These are phyloP conservation scores for Beauveria sp. DNA, from an alignment of 2,329 filamentous ascomycete genomes.

Conservation along the genomic window DNA sequence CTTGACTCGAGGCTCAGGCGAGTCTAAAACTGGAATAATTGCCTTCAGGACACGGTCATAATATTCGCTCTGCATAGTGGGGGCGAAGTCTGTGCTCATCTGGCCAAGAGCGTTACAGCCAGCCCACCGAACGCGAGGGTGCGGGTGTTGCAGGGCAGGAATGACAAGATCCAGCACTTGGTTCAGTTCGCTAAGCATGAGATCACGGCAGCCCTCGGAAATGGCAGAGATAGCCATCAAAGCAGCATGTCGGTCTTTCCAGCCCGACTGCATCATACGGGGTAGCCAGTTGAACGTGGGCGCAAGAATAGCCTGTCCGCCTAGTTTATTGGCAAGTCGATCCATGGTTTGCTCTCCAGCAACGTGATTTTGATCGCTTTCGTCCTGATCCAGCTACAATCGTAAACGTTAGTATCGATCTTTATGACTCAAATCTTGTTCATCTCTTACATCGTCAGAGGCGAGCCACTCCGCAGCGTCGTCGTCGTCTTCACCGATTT, in stretches of 20 bases:
- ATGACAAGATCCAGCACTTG: slow-evolving; percentile 94
- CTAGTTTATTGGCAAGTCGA: slow-evolving; percentile 90
- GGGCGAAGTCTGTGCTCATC: slow-evolving; percentile 99
- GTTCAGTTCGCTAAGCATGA: slow-evolving; percentile 91
- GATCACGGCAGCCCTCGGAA: slow-evolving; percentile 89
- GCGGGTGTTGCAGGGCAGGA: slow-evolving; percentile 79
- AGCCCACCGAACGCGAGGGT: slow-evolving; percentile 92
- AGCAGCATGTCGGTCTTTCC: slow-evolving; percentile 92
- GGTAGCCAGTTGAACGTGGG: slow-evolving; percentile 97
- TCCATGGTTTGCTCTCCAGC: slow-evolving; percentile 99
- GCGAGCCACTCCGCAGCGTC: slow-evolving; percentile 90
- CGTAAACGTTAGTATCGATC: slow-evolving; percentile 17
- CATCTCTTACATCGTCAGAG: slow-evolving; percentile 69
- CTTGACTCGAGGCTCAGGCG: slow-evolving; percentile 86
- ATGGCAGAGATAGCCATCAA: slow-evolving; percentile 99
- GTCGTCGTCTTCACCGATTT: slow-evolving; percentile 89
- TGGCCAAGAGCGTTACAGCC: slow-evolving; percentile 98
- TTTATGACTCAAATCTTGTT: neutral
- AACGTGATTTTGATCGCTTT: slow-evolving; percentile 95
- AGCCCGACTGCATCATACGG: slow-evolving; percentile 93
- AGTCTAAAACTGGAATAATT: slow-evolving; percentile 87
- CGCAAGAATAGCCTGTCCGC: slow-evolving; percentile 83
- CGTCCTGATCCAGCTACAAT: slow-evolving; percentile 75
- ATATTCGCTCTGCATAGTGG: slow-evolving; percentile 95
- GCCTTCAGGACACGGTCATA: slow-evolving; percentile 80